Base-by-base conservation (phyloP, 2,329 filamentous ascomycete species). In the Ceratocystis albifundus region DNA sequence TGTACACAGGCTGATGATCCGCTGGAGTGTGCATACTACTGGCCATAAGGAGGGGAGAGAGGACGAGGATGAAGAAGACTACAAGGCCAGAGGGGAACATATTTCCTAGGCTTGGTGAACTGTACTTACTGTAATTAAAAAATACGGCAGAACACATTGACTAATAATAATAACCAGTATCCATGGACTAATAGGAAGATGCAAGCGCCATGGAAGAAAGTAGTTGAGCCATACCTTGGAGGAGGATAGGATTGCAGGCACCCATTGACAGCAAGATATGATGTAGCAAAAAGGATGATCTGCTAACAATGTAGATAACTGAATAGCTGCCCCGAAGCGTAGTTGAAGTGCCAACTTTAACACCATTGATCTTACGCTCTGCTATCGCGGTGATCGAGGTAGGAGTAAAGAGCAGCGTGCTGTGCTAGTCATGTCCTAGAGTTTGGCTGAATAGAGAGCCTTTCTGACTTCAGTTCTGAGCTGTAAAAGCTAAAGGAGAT, bases 1-100 rank as follows among this genome's bases (percentile, higher is more conserved):
- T 91, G 88, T 74, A 84, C 84, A 36, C 84, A 87, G 79, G 80
- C 76, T 70, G 79, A 82, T 67, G 78, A 68, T 41, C 68, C 67
- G 8, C 61, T 57, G 61, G 68, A 69, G 30, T 70, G 69, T 61
- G 65, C 67, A 10, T 69, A 68, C 41, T 65, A 66, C 57, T 69
- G 41, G 50, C 61, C 41, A 25, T 45, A 22, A 46, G 22, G 36
- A 10, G 22, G 12, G 25, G n/a, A 28, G 36, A 10, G 22, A 6
- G 25, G n/a, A 28, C 10, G 25, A 20, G 12, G 30, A 32, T 53
- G 28, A 20, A 12, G 8, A 8, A 17, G 36, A 25, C 44, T 5
- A 32, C 53, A 28, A 36, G 22, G 15, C 15, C 5, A 17, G 17
- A 59, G 15, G 22, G 0, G 6, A 59, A 53, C 7, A 53, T 53